Percentiles rank a stretch among this genome's conserved stretches.
Conservation (phyloP, 2,329 filamentous ascomycete species). For the Fusarium transvaalense region DNA sequence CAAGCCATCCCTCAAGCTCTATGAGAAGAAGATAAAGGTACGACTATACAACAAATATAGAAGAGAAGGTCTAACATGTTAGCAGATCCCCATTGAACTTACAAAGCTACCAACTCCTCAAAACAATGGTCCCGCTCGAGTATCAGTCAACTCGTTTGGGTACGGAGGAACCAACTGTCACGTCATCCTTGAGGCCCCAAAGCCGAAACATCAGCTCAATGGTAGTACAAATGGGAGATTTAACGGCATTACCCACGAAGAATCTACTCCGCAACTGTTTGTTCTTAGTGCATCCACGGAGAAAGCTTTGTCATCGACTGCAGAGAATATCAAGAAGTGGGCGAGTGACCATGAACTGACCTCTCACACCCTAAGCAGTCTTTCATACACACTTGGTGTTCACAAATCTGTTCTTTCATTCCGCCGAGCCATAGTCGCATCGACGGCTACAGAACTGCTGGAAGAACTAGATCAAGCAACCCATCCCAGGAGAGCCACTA, state of each 20-base stretch:
- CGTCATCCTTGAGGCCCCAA: constrained; percentile 2
- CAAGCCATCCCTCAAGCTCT: constrained; percentile 8
- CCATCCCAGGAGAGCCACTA: background rate
- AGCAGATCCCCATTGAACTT: constrained; percentile 3
- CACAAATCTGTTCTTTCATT: background rate
- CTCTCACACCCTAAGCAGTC: background rate
- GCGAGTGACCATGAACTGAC: background rate
- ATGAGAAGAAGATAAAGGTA: constrained; percentile 16
- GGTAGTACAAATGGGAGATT: background rate
- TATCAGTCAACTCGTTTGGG: constrained; percentile 15
- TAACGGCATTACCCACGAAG: rapidly evolving
- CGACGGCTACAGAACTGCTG: background rate
- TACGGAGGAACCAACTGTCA: constrained; percentile 19
- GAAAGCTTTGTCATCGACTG: background rate
- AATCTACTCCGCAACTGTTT: background rate
- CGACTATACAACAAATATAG: too few relatives aligned
- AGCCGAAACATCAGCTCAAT: background rate
- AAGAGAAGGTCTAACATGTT: too few relatives aligned
- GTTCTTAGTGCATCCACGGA: constrained; percentile 9
- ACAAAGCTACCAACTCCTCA: background rate
- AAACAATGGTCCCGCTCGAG: background rate
- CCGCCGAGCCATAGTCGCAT: constrained; percentile 4
- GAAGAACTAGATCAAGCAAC: background rate
- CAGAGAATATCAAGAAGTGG: constrained; percentile 6
- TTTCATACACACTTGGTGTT: background rate